These are phyloP conservation scores for Phaeosphaeriaceae sp. DNA, from an alignment of 2,329 filamentous ascomycete species.

Conservation along the genomic window DNA sequence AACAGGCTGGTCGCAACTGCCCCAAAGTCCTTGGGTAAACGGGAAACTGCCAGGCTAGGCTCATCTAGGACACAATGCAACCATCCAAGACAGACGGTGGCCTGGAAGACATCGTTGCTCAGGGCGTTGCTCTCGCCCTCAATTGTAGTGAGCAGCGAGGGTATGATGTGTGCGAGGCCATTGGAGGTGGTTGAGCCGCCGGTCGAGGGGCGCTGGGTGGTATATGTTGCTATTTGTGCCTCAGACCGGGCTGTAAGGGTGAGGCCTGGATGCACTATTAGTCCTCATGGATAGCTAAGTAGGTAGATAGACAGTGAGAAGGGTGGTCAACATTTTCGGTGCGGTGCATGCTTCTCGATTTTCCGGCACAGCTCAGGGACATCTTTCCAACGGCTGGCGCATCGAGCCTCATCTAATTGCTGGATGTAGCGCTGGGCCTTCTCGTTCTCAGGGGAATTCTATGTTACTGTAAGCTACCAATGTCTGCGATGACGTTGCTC, in stretches of 20 bases:
- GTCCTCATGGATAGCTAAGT: slow-evolving; percentile 14
- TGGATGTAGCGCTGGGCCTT: slow-evolving; percentile 85
- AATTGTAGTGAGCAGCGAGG: slow-evolving; percentile 48
- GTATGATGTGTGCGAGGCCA: slow-evolving; percentile 45
- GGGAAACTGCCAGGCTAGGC: slow-evolving; percentile 65
- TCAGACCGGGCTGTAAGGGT: slow-evolving; percentile 56
- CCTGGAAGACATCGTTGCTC: slow-evolving; percentile 72
- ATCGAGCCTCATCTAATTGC: slow-evolving; percentile 84
- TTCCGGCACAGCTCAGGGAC: slow-evolving; percentile 91
- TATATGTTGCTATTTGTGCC: slow-evolving; percentile 54
- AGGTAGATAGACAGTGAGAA: not conserved
- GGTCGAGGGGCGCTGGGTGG: slow-evolving; percentile 50
- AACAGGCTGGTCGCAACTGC: slow-evolving; percentile 30
- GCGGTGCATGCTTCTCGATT: slow-evolving; percentile 89
- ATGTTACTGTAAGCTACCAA: slow-evolving; percentile 34
- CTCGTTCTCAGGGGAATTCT: slow-evolving; percentile 61
- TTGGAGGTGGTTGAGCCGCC: slow-evolving; percentile 47
- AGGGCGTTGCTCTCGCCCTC: slow-evolving; percentile 48
- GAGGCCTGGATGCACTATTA: slow-evolving; percentile 47
- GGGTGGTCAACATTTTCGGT: slow-evolving; percentile 73
- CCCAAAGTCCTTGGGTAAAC: slow-evolving; percentile 68
- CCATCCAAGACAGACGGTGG: slow-evolving; percentile 83
- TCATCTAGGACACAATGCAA: slow-evolving; percentile 80
- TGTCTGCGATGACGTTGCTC: slow-evolving; percentile 41
- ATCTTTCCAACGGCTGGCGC: slow-evolving; percentile 84